These are phyloP conservation scores for Cucumis sativus DNA, from an alignment of 306 rosid genomes.

Conservation along the genomic window DNA sequence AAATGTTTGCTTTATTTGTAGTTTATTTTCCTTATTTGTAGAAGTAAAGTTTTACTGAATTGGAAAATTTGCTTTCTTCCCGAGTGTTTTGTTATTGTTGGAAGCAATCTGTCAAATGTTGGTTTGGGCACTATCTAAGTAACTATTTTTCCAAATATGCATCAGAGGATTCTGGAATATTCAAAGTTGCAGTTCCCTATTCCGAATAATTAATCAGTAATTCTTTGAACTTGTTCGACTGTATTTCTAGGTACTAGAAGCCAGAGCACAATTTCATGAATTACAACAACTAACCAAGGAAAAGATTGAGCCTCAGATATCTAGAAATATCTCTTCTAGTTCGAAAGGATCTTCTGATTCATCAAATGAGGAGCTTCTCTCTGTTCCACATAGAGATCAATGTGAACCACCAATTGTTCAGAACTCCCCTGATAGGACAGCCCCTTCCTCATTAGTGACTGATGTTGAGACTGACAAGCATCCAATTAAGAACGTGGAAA, in stretches of 20 bases:
- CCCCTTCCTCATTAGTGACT: constrained; percentile 18
- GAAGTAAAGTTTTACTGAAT: neutral
- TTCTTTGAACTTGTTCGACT: neutral
- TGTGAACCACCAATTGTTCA: constrained; percentile 27
- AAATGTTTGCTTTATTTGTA: neutral
- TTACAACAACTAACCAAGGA: constrained; percentile 36
- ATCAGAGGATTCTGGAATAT: neutral
- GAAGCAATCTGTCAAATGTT: neutral
- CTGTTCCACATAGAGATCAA: constrained; percentile 31
- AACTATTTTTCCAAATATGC: neutral
- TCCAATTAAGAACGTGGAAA: constrained; percentile 29
- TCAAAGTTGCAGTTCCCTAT: neutral
- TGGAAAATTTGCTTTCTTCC: neutral
- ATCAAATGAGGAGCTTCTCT: constrained; percentile 39
- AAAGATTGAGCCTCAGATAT: constrained; percentile 32
- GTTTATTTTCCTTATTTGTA: neutral
- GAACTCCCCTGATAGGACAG: constrained; percentile 24
- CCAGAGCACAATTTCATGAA: constrained; percentile 48
- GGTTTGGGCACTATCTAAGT: neutral
- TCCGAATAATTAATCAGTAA: neutral
- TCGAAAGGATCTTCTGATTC: constrained; percentile 23
- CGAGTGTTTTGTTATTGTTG: neutral
- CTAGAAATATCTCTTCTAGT: constrained; percentile 9
- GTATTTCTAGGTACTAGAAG: constrained; percentile 58
- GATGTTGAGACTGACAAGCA: constrained; percentile 52